Base-by-base conservation (phyloP, 2,329 filamentous ascomycete species). In the Fusarium lateritium region DNA sequence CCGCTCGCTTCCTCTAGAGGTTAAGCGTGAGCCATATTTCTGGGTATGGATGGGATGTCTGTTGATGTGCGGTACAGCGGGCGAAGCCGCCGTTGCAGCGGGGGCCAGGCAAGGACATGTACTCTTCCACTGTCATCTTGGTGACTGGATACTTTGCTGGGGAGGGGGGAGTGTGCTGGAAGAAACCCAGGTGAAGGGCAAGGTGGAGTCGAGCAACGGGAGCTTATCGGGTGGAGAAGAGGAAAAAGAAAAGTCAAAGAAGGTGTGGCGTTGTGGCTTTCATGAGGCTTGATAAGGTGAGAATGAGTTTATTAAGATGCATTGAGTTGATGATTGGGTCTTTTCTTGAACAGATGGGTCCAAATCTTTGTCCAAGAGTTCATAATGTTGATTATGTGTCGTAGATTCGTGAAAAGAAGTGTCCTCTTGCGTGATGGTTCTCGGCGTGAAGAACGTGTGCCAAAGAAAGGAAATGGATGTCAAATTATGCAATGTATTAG, bases 1-100 rank as follows among this genome's bases (percentile, higher is more conserved):
- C 51, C 39, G 53, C 54, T 73, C 58, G 46, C 65, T 73, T 61
- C 71, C 70, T 72, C 71, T 73, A 73, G 71, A 73, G 71, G 71
- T 45, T 68, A 73, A 73, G 71, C 71, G 71, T 72, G 68, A 60
- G 65, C 61, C 67, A 40, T 52, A 63, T 61, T 67, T 52, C 62
- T 59, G 58, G 66, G 49, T 50, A 51, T 36, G 57, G 63, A 62
- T 54, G 62, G 28, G 51, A 71, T 52, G 54, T 52, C 42, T 67
- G 43, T 65, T 46, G 65, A 68, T 70, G 68, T 49, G 61, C 66
- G 55, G 67, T 50, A 59, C 59, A 61, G 64, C 70, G 71, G 71
- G 71, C 57, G 63, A 65, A 64, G 71, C 71, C 71, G 71, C 69
- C 39, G 63, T 70, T 72, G 68, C 68, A 73, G 70, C 66, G 65